A percentile compares a stretch with the other conserved stretches of the same genome.
These are phyloP conservation scores for Clonostachys sp. DNA, from an alignment of 2,329 filamentous ascomycete species.

Conservation along the genomic window DNA sequence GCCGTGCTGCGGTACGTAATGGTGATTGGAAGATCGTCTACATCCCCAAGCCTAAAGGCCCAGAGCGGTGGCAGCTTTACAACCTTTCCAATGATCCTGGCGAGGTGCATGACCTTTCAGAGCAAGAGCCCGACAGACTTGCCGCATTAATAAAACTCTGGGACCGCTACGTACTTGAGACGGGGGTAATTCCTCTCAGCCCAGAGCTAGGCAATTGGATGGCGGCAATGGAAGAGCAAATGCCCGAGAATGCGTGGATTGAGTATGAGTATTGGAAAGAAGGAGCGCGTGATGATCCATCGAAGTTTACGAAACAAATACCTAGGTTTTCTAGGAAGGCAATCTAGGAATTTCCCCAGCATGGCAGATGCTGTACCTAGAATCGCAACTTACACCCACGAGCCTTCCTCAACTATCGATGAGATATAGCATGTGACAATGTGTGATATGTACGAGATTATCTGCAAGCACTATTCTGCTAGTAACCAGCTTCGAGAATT, in stretches of 20 bases:
- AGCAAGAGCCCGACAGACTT: constrained; percentile 14
- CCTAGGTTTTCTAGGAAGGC: not conserved
- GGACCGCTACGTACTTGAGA: constrained; percentile 24
- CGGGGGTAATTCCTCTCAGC: constrained; percentile 4
- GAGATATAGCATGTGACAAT: no score
- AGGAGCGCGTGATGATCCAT: constrained; percentile 33
- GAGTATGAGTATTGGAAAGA: constrained; percentile 59
- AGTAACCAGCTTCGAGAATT: no score
- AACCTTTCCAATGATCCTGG: constrained; percentile 21
- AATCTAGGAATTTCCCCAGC: not conserved
- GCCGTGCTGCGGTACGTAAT: constrained; percentile 22
- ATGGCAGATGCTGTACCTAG: no score
- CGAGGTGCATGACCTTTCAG: constrained; percentile 20
- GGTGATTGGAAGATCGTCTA: constrained; percentile 25
- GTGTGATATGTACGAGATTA: no score
- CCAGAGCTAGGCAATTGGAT: constrained; percentile 55
- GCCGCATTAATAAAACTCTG: constrained; percentile 16
- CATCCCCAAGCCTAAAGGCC: constrained; percentile 16
- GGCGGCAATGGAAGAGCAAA: constrained; percentile 57
- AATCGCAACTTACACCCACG: no score
- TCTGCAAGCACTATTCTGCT: no score
- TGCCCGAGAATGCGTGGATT: constrained; percentile 62
- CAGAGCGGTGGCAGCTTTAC: constrained; percentile 24
- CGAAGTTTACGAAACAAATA: constrained; percentile 24
- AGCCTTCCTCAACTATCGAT: no score